Conservation (phyloP, 1,284 basidiomycete genomes). For the Ceratobasidium papillatum region DNA sequence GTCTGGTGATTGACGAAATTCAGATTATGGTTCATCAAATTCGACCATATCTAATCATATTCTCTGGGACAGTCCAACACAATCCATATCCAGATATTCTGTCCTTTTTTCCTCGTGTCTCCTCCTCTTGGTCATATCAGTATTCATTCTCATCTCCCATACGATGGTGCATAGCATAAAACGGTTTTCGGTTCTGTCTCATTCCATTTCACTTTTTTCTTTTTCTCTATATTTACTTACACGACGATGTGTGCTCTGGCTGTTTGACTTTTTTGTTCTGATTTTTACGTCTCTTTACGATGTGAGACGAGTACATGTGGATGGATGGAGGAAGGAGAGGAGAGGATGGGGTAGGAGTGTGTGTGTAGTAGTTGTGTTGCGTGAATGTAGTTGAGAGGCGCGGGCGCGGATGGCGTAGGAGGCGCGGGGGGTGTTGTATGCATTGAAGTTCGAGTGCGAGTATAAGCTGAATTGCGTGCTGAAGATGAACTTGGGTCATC, state of each 20-base stretch:
- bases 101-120: neutral
- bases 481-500: neutral
- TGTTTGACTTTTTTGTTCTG: neutral
- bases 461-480: neutral
- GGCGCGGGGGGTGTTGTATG: neutral
- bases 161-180: slow-evolving; percentile 16
- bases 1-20: neutral
- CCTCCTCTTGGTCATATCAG: neutral
- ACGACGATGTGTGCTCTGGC: neutral
- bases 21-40: neutral
- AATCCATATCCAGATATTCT: neutral
- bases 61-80: neutral
- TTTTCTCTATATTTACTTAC: slow-evolving; percentile 16
- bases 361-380: neutral
- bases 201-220: neutral
- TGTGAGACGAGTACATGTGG: neutral
- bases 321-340: neutral
- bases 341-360: neutral
- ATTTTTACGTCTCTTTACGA: neutral
- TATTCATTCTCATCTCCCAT: neutral
- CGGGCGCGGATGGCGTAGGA: neutral
- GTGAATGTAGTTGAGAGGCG: neutral
- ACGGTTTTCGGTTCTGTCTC: neutral
- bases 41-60: neutral
- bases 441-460: neutral